Conservation (phyloP, 2,329 filamentous ascomycete species). For the Colletotrichum sp. region DNA sequence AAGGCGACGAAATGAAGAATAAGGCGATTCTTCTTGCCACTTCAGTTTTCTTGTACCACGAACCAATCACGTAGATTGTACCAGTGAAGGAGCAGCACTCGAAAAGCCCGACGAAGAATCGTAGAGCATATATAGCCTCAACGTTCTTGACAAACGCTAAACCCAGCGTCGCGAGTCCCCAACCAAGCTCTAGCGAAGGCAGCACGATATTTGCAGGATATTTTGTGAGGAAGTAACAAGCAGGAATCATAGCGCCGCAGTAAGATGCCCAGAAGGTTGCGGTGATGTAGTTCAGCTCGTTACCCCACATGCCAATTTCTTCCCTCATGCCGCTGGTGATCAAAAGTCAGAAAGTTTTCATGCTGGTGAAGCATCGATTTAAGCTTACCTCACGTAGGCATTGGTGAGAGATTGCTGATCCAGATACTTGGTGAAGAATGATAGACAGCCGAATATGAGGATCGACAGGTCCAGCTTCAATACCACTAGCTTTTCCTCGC, state of each 20-base stretch:
- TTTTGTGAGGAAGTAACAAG: background rate
- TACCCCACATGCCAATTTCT: background rate
- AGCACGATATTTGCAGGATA: background rate
- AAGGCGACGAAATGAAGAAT: background rate
- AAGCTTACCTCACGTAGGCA: background rate
- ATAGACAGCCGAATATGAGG: slow-evolving; percentile 40
- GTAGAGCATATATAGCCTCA: background rate
- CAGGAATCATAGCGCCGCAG: background rate
- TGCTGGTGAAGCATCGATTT: rapidly evolving
- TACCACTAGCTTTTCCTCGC: slow-evolving; percentile 35
- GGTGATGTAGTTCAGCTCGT: background rate
- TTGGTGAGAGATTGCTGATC: slow-evolving; percentile 17
- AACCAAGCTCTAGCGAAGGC: background rate
- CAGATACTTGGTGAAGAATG: slow-evolving; percentile 43
- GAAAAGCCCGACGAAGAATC: background rate
- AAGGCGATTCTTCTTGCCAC: background rate
- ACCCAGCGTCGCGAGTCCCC: background rate
- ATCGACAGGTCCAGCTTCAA: slow-evolving; percentile 41
- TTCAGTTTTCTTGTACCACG: background rate
- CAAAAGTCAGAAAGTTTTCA: background rate
- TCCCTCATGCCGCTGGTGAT: background rate
- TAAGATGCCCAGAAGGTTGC: background rate
- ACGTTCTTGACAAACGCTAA: background rate
- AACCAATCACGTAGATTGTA: background rate
- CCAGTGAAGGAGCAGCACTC: background rate